Percentiles rank a stretch among this genome's conserved stretches.
Evolutionary conservation across 495 filamentous ascomycete genomes (phyloP).

Genomic region (Penicillium longicatenatum): DNA sequence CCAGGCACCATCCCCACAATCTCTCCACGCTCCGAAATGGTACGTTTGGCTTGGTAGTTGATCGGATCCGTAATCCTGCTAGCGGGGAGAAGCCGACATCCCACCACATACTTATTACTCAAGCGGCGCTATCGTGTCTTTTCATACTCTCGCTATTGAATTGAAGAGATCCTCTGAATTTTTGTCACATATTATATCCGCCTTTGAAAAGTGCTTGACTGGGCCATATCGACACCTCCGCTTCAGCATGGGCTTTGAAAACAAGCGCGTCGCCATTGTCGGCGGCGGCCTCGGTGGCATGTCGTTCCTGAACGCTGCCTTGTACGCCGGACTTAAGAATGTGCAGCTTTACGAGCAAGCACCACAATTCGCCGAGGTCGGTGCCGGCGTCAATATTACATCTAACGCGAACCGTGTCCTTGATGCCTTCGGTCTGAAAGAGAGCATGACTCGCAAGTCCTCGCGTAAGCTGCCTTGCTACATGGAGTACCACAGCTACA

Average conservation of each 20-base stretch:
- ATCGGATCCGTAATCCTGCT: constrained; percentile 24
- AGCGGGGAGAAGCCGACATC: constrained; percentile 17
- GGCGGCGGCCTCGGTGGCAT: constrained; percentile 62
- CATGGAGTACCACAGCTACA: constrained; percentile 35
- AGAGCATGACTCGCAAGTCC: constrained; percentile 28
- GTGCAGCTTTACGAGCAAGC: constrained; percentile 55
- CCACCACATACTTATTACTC: constrained; percentile 16
- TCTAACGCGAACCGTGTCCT: constrained; percentile 34
- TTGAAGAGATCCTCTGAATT: neutral
- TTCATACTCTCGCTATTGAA: neutral
- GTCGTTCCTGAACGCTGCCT: constrained; percentile 39
- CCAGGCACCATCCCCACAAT: constrained; percentile 16
- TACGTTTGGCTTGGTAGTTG: constrained; percentile 9
- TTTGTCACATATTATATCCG: neutral
- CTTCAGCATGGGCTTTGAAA: constrained; percentile 31
- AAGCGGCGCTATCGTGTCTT: neutral
- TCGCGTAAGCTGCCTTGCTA: constrained; percentile 30
- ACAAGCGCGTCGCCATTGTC: constrained; percentile 52
- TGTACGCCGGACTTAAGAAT: constrained; percentile 54
- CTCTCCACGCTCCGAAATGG: constrained; percentile 28
- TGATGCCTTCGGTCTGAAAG: constrained; percentile 31
- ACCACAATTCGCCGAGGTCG: constrained; percentile 52
- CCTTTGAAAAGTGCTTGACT: neutral
- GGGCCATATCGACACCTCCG: neutral
- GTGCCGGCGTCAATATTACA: constrained; percentile 55